A percentile compares a stretch with the other conserved stretches of the same genome.
Evolutionary conservation across 345 rosid species (phyloP).

Genomic region (Limnanthes douglasii): DNA sequence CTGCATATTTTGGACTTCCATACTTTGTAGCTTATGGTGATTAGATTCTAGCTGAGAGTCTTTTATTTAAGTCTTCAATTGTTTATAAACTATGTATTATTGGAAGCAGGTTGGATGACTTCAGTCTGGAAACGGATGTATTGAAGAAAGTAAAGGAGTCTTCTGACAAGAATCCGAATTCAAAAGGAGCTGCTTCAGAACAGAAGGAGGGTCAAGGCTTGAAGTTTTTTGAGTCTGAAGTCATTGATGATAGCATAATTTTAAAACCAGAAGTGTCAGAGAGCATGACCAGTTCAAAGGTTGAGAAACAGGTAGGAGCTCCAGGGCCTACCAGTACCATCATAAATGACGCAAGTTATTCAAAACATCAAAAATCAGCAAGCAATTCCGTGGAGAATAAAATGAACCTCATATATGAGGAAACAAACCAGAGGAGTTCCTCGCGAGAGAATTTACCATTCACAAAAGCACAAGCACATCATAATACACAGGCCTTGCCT

Average conservation of each 20-base stretch:
- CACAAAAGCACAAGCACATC: conserved; percentile 7
- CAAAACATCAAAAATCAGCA: conserved; percentile 11
- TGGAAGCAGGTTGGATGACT: conserved; percentile 40
- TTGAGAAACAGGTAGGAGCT: conserved; percentile 13
- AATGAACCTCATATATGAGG: conserved; percentile 3
- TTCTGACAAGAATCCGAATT: conserved; percentile 13
- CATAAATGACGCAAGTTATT: conserved; percentile 9
- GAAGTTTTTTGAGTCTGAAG: conserved; percentile 10
- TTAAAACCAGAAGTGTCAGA: conserved; percentile 13
- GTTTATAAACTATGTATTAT: conserved; percentile 11
- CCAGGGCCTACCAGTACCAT: conserved; percentile 11
- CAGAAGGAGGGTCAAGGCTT: conserved; percentile 15
- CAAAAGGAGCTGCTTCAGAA: conserved; percentile 16
- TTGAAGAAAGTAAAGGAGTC: conserved; percentile 22
- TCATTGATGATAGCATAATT: conserved; percentile 10
- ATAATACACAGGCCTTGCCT: conserved; percentile 6
- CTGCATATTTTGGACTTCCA: conserved; percentile 1
- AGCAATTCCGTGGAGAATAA: conserved; percentile 9
- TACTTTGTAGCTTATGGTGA: not conserved
- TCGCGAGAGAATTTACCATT: conserved; percentile 5
- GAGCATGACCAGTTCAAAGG: conserved; percentile 10
- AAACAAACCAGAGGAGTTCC: conserved; percentile 9
- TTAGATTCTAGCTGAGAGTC: not conserved
- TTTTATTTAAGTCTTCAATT: conserved; percentile 3
- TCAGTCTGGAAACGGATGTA: conserved; percentile 29